Conservation (phyloP, 495 filamentous ascomycete species). For the Aspergillus asperescens region DNA sequence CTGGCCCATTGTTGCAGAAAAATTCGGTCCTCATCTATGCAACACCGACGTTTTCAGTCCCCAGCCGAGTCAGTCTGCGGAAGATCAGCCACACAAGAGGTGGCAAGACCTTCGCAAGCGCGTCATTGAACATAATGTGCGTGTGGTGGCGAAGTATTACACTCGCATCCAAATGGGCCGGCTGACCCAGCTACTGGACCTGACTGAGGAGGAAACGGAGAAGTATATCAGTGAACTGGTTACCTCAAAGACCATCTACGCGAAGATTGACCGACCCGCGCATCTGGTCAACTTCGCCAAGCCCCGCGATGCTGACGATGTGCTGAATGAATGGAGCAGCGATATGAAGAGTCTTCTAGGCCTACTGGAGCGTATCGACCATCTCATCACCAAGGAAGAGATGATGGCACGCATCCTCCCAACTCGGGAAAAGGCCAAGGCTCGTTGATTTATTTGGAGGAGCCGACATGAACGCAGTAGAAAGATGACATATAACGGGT, state of each 20-base stretch:
- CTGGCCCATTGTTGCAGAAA: conserved; percentile 85
- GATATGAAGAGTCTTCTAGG: conserved; percentile 98
- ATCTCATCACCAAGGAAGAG: conserved; percentile 99
- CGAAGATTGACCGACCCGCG: conserved; percentile 94
- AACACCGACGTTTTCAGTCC: conserved; percentile 77
- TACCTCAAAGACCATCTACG: conserved; percentile 92
- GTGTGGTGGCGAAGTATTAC: conserved; percentile 97
- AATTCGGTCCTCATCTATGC: conserved; percentile 85
- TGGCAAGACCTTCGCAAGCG: conserved; percentile 95
- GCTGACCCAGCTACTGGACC: conserved; percentile 80
- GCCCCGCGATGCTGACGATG: conserved; percentile 91
- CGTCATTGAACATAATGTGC: conserved; percentile 98
- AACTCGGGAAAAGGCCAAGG: conserved; percentile 52
- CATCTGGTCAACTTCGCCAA: conserved; percentile 88
- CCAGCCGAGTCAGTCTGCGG: conserved; percentile 52
- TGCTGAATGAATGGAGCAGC: conserved; percentile 96
- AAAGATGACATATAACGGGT: conserved; percentile 11
- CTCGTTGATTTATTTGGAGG: conserved; percentile 24
- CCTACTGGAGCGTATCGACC: conserved; percentile 88
- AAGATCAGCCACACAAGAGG: conserved; percentile 71
- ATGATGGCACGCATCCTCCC: conserved; percentile 98
- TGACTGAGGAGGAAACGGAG: conserved; percentile 93
- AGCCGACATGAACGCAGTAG: not conserved
- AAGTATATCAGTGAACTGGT: conserved; percentile 95
- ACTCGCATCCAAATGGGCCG: conserved; percentile 90